Conservation (phyloP, 2,329 filamentous ascomycete genomes). For the Ceratocystis huliohia region DNA sequence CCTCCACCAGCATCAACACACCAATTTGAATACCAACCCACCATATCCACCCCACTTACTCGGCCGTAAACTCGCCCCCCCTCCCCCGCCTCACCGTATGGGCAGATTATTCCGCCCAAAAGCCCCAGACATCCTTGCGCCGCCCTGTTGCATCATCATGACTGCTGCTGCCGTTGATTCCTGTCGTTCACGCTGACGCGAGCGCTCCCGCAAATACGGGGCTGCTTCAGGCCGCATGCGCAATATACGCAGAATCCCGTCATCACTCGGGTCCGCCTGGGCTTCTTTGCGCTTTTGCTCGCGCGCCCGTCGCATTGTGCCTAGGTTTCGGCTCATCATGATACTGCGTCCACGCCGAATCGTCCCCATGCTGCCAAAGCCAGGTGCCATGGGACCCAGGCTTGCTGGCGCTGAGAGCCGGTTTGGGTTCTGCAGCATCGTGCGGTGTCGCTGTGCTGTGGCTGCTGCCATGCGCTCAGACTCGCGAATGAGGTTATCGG, state of each 20-base stretch:
- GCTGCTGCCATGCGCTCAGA: conserved; percentile 91
- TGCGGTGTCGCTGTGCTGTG: conserved; percentile 61
- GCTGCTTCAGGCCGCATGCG: conserved; percentile 88
- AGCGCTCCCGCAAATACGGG: conserved; percentile 76
- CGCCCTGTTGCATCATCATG: conserved; percentile 80
- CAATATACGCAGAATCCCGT: conserved; percentile 92
- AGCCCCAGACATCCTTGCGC: conserved; percentile 31
- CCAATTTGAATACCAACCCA: background rate
- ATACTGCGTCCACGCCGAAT: conserved; percentile 63
- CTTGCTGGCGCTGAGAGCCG: conserved; percentile 55
- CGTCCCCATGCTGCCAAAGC: conserved; percentile 56
- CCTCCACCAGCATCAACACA: background rate
- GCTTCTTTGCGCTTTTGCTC: conserved; percentile 92
- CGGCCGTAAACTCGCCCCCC: background rate
- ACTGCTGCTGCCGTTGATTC: conserved; percentile 83
- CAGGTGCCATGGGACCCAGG: conserved; percentile 39
- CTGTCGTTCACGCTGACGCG: conserved; percentile 85
- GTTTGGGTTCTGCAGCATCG: conserved; percentile 50
- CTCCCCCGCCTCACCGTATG: conserved; percentile 21
- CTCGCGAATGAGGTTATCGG: conserved; percentile 82
- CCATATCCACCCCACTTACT: background rate
- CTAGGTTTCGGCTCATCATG: conserved; percentile 86
- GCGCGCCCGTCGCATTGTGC: conserved; percentile 91
- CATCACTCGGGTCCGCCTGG: conserved; percentile 91
- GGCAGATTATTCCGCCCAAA: conserved; percentile 36